Base-by-base conservation (phyloP, 352 stramenopile genomes). In the Globisporangium spiculum region DNA sequence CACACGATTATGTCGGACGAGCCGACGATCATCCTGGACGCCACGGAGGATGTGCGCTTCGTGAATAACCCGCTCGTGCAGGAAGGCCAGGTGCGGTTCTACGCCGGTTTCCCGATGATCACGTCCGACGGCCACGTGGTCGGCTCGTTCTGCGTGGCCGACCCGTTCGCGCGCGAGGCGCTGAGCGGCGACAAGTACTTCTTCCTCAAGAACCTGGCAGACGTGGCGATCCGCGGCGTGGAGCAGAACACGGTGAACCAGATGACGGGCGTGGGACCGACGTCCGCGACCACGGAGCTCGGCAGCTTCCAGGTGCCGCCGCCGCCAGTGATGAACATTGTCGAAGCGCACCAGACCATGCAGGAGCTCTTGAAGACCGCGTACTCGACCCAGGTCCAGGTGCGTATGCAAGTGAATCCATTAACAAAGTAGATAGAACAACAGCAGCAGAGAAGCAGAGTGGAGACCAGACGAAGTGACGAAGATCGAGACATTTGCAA, bases 141-240 rank as follows among this genome's bases (percentile, higher is more conserved):
- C 46, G 86, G 86, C 52, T 88, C 80, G 63, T 92, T 95, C 61
- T 89, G 79, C 34, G 86, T 93, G 22, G 85, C 87, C 0, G 87
- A 94, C 68, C 80, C 76, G 59, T 92, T 93, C 63, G 83, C 87
- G 36, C 85, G 87, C 63, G 83, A 93, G 73, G 73, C 83, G 41
- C 71, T 95, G 54, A 80, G 75, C 24, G 87, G 85, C 48, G 85
- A 93, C 72, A 92, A 95, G 76, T 84, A 78, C 57, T 81, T 91
- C 56, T 93, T 93, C 80, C 77, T 95, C 63, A 88, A 90, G 73
- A 93, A 93, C 72, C 69, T 95, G n/a, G 85, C 85, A 0, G 74
- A 93, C 24, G 80, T 94, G 9, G 83, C 84, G 14, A 84, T 95
- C 56, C 81, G 79, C 32, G 86, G 84, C 62, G 80, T 95, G 20